Evolutionary conservation across 495 filamentous ascomycete genomes (phyloP).

Genomic region (Aspergillus affinis): DNA sequence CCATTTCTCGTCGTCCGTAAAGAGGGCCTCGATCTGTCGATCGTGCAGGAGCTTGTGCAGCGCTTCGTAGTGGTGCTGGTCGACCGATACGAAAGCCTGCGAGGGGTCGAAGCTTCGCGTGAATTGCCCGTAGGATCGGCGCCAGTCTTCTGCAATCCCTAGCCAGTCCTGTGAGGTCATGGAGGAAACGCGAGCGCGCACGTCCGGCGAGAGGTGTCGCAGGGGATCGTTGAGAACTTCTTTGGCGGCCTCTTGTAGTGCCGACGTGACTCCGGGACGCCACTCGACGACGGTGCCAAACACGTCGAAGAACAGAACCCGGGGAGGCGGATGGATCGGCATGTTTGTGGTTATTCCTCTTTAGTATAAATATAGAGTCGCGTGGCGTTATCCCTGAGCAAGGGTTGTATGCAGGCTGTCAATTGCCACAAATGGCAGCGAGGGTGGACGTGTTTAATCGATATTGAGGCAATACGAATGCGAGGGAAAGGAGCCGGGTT

Average conservation of each 20-base stretch:
- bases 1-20: constrained; percentile 55
- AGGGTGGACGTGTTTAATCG: background rate
- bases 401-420: background rate
- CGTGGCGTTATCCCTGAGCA: background rate
- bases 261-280: constrained; percentile 58
- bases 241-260: constrained; percentile 41
- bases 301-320: constrained; percentile 60
- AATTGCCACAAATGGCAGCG: too few relatives aligned
- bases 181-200: constrained; percentile 45
- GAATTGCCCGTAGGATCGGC: constrained; percentile 60
- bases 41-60: constrained; percentile 56
- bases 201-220: constrained; percentile 43
- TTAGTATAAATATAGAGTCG: background rate
- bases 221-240: constrained; percentile 42
- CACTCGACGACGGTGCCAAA: constrained; percentile 81
- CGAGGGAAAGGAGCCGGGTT: too few relatives aligned
- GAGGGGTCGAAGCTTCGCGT: constrained; percentile 47
- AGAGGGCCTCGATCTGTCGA: constrained; percentile 56
- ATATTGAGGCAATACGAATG: background rate
- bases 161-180: constrained; percentile 61
- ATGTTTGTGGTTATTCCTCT: constrained; percentile 17
- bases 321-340: constrained; percentile 33
- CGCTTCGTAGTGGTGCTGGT: constrained; percentile 66
- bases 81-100: constrained; percentile 55
- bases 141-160: constrained; percentile 66